These are phyloP conservation scores for Amniculicola lignicola DNA, from an alignment of 495 filamentous ascomycete species.

Conservation along the genomic window DNA sequence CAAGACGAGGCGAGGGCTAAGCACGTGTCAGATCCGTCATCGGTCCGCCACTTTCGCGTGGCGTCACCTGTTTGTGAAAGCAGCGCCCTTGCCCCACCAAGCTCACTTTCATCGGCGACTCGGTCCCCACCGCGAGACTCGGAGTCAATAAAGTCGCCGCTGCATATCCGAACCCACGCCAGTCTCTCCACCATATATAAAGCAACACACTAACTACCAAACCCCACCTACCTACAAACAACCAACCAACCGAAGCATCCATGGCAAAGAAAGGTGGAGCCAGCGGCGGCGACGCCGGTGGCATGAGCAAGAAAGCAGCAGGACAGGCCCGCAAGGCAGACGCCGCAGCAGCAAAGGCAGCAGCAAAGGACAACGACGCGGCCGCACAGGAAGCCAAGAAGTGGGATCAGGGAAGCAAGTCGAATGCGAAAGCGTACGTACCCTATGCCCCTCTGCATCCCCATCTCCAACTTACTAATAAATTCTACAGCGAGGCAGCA, in stretches of 20 bases:
- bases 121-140: too few species aligned
- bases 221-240: background rate
- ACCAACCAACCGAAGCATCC: too few species aligned
- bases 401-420: slow-evolving; percentile 85
- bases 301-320: slow-evolving; percentile 80
- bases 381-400: slow-evolving; percentile 67
- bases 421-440: slow-evolving; percentile 76
- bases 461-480: slow-evolving; percentile 1
- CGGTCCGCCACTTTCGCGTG: too few species aligned
- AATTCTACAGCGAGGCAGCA: slow-evolving; percentile 66
- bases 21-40: too few species aligned
- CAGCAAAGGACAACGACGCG: slow-evolving; percentile 63
- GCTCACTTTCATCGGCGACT: too few species aligned
- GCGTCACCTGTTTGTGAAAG: too few species aligned
- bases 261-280: slow-evolving; percentile 76
- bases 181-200: too few species aligned
- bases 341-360: slow-evolving; percentile 71
- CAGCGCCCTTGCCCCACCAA: too few species aligned
- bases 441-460: slow-evolving; percentile 5
- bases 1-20: too few species aligned
- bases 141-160: too few species aligned
- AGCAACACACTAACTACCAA: background rate
- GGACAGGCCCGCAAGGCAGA: slow-evolving; percentile 95
- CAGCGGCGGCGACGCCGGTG: slow-evolving; percentile 48
- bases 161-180: too few species aligned